Evolutionary conservation across 78 protist genomes (phyloP).

Genomic region (Parvularia atlantis): DNA sequence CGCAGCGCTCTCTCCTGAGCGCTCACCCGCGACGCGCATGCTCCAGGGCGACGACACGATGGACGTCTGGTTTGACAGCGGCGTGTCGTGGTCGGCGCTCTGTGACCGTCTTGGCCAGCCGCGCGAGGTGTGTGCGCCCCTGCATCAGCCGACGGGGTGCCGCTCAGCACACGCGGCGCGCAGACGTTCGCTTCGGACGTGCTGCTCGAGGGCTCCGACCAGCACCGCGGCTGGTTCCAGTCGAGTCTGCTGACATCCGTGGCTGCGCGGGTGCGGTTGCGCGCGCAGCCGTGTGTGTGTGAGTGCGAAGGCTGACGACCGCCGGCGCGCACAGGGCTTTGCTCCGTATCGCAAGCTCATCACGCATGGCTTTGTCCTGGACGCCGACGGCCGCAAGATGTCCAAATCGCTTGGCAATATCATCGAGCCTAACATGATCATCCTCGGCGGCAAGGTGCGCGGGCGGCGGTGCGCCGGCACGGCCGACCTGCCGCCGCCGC

Average conservation of each 20-base stretch:
- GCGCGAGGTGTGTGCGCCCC: slow-evolving; percentile 34
- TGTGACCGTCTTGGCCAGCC: not conserved
- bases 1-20: not conserved
- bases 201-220: slow-evolving; percentile 75
- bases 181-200: too few species aligned
- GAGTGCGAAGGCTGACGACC: too few species aligned
- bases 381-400: slow-evolving; percentile 69
- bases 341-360: not conserved
- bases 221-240: slow-evolving; percentile 96
- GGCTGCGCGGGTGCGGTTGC: slow-evolving; percentile 15
- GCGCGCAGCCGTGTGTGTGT: not conserved
- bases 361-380: slow-evolving; percentile 35
- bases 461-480: not conserved
- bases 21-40: not conserved
- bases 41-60: slow-evolving; percentile 73
- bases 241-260: slow-evolving; percentile 58
- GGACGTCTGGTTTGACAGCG: slow-evolving; percentile 94
- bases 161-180: too few species aligned
- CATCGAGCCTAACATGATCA: slow-evolving; percentile 53
- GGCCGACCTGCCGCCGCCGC: not conserved
- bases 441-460: slow-evolving; percentile 48
- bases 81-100: slow-evolving; percentile 63
- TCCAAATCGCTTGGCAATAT: slow-evolving; percentile 82
- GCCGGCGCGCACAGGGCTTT: too few species aligned
- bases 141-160: too few species aligned